A percentile compares a stretch with the other conserved stretches of the same genome.
phyloP scores from a whole-genome alignment of 768 basidiomycete genomes.

The Tephrocybe sp. region DNA sequence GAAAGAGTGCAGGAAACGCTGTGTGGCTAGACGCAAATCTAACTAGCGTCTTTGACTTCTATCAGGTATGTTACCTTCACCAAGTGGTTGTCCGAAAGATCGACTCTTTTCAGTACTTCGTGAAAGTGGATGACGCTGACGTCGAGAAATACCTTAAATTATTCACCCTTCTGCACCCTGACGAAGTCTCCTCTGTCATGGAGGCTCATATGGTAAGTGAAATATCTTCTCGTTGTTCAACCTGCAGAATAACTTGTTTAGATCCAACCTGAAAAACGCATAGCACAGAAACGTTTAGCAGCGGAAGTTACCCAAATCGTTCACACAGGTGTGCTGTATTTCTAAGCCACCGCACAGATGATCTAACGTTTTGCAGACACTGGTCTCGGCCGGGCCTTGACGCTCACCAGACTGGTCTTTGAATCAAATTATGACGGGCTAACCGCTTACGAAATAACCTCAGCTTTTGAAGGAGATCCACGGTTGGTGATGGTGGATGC shows the following conservation, averaged over 20 bases:
- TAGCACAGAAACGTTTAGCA: constrained; percentile 47
- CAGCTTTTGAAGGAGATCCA: constrained; percentile 63
- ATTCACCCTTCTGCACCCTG: constrained; percentile 72
- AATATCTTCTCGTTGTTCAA: neutral
- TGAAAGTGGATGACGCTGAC: constrained; percentile 77
- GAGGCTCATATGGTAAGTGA: constrained; percentile 53
- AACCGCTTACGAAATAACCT: constrained; percentile 51
- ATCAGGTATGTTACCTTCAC: constrained; percentile 59
- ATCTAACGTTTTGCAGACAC: constrained; percentile 26
- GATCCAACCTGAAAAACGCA: constrained; percentile 40
- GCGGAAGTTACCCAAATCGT: constrained; percentile 54
- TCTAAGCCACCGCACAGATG: constrained; percentile 1
- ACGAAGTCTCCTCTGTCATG: constrained; percentile 56
- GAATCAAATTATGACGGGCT: constrained; percentile 43
- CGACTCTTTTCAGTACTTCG: constrained; percentile 68
- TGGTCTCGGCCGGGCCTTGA: constrained; percentile 37
- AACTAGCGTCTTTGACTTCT: constrained; percentile 91
- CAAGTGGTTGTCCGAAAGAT: neutral
- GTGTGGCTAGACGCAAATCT: constrained; percentile 79
- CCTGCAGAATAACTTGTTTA: constrained; percentile 13
- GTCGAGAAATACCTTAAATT: constrained; percentile 76
- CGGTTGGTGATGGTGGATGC: constrained; percentile 53
- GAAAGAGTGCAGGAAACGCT: constrained; percentile 95
- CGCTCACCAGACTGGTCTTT: constrained; percentile 43
- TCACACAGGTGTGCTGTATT: constrained; percentile 30